These are phyloP conservation scores for Fraxinus latifolia DNA, from an alignment of 305 asterid species.

Conservation along the genomic window DNA sequence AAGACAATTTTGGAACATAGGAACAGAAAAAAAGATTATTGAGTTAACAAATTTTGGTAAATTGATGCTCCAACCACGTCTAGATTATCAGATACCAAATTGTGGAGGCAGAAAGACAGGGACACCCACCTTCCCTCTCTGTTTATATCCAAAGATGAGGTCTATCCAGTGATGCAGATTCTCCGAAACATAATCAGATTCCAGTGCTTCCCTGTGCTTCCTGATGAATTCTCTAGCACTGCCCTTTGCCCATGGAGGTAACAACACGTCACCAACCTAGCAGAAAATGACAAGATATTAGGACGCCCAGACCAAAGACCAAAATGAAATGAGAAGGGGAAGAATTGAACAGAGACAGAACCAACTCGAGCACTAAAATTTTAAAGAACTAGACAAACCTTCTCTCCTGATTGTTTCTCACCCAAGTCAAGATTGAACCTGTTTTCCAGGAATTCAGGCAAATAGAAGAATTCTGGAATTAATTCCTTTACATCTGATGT, in stretches of 20 bases:
- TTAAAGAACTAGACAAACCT: slow-evolving; percentile 51
- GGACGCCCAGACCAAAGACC: slow-evolving; percentile 13
- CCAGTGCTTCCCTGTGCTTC: slow-evolving; percentile 97
- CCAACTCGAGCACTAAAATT: slow-evolving; percentile 4
- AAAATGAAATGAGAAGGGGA: slow-evolving; percentile 11
- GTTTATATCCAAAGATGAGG: slow-evolving; percentile 92
- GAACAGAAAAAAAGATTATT: background rate
- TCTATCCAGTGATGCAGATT: slow-evolving; percentile 99
- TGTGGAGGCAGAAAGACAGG: background rate
- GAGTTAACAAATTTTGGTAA: background rate
- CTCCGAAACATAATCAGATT: slow-evolving; percentile 92
- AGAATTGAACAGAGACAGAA: background rate
- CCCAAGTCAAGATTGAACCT: slow-evolving; percentile 94
- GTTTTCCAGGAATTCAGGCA: slow-evolving; percentile 96
- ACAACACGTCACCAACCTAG: slow-evolving; percentile 86
- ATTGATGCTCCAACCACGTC: background rate
- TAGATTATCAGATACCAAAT: background rate
- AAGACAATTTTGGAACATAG: background rate
- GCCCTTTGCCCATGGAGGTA: slow-evolving; percentile 98
- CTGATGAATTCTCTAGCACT: slow-evolving; percentile 86
- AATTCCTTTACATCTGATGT: slow-evolving; percentile 99
- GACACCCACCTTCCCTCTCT: slow-evolving; percentile 82
- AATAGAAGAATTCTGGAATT: slow-evolving; percentile 93
- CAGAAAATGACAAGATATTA: slow-evolving; percentile 31
- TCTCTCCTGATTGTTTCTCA: slow-evolving; percentile 99